phyloP scores from a whole-genome alignment of 2,329 filamentous ascomycete genomes.

The Trichoderma sp. region DNA sequence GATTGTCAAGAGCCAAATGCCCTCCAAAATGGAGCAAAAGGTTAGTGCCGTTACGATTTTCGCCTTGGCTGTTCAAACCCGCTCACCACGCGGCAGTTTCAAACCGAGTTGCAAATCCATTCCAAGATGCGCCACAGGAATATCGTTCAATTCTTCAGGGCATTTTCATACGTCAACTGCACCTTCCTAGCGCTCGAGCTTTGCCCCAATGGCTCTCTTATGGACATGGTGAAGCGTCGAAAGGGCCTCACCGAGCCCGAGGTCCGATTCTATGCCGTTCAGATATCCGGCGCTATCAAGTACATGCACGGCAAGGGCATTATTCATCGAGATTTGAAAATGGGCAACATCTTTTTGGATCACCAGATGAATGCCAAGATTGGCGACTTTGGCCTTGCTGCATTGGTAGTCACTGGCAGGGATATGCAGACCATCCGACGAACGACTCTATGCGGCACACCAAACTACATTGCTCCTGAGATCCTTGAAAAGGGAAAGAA shows the following conservation, averaged over 20 bases:
- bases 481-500: conserved; percentile 92
- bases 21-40: conserved; percentile 80
- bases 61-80: not conserved
- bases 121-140: conserved; percentile 96
- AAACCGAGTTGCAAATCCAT: conserved; percentile 92
- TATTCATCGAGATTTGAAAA: conserved; percentile 95
- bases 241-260: conserved; percentile 91
- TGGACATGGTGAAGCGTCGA: conserved; percentile 94
- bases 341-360: conserved; percentile 96
- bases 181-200: conserved; percentile 94
- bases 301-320: conserved; percentile 96
- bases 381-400: conserved; percentile 93
- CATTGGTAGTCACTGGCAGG: conserved; percentile 83
- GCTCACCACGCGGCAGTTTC: conserved; percentile 46
- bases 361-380: conserved; percentile 96
- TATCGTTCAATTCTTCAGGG: conserved; percentile 91
- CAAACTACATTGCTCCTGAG: conserved; percentile 97
- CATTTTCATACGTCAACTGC: conserved; percentile 83
- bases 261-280: conserved; percentile 88
- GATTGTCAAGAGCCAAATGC: conserved; percentile 81
- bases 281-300: conserved; percentile 95
- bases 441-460: conserved; percentile 93
- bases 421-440: conserved; percentile 81
- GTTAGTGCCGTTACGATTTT: conserved; percentile 40
- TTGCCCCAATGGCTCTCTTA: conserved; percentile 91